Conservation (phyloP, 2,329 filamentous ascomycete genomes). For the Penicillium paneum region DNA sequence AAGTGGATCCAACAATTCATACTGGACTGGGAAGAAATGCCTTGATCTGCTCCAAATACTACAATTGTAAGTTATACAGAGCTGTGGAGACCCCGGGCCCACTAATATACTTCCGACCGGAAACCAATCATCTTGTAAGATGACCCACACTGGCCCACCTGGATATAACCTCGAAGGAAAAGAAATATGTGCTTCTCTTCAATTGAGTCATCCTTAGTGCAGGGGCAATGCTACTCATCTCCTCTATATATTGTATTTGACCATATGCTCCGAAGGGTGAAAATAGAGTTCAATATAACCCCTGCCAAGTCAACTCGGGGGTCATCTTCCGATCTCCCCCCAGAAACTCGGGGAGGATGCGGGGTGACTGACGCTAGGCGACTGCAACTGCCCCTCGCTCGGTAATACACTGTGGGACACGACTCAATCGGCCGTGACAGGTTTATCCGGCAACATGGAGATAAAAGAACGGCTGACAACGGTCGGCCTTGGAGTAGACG, state of each 20-base stretch:
- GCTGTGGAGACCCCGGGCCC: no score
- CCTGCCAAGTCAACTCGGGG: conserved; percentile 6
- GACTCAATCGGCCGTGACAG: conserved; percentile 3
- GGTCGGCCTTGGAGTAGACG: background rate
- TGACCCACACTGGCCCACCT: no score
- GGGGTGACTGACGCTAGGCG: conserved; percentile 7
- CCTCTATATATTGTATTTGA: no score
- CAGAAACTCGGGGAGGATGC: conserved; percentile 4
- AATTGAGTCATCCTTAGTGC: conserved; percentile 78
- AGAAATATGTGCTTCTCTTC: no score
- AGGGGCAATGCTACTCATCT: conserved; percentile 66
- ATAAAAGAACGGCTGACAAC: background rate
- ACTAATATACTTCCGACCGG: no score
- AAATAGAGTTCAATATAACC: no score
- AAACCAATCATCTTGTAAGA: no score
- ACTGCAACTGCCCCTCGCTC: conserved; percentile 4
- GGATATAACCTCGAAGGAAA: no score
- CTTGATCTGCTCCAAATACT: background rate
- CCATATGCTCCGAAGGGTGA: no score
- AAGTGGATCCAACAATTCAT: conserved; percentile 19
- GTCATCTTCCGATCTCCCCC: conserved; percentile 9
- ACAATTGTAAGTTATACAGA: background rate
- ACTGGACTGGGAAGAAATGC: conserved; percentile 12
- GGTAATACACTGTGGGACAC: conserved; percentile 1
- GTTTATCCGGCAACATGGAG: conserved; percentile 4